Evolutionary conservation across 768 basidiomycete genomes (phyloP).

Genomic region (Mycena albidolilacea): DNA sequence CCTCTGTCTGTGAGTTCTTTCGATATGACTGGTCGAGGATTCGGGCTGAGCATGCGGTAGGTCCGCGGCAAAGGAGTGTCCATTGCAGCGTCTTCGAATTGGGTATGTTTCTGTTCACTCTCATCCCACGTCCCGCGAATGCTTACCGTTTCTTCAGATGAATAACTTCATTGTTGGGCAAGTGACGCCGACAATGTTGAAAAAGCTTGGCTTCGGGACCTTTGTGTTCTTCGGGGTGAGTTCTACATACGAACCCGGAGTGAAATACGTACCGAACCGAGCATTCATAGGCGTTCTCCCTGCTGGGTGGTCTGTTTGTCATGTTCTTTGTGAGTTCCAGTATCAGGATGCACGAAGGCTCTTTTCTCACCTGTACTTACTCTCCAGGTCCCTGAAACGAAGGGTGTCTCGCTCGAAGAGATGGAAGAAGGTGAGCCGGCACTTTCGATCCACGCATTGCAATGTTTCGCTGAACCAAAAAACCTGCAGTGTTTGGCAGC

Average conservation of each 20-base stretch:
- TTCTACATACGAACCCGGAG: neutral
- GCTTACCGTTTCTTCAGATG: conserved; percentile 60
- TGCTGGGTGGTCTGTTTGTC: conserved; percentile 78
- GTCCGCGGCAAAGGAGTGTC: conserved; percentile 80
- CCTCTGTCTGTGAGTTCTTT: conserved; percentile 66
- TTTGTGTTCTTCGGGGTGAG: conserved; percentile 84
- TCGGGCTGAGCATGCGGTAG: conserved; percentile 1
- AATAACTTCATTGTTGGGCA: conserved; percentile 83
- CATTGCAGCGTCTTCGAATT: conserved; percentile 83
- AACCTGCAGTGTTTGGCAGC: conserved; percentile 70
- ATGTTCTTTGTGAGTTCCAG: conserved; percentile 67
- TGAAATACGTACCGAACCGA: conserved; percentile 10
- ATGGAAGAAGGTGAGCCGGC: conserved; percentile 67
- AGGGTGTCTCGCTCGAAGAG: conserved; percentile 78
- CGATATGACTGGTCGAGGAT: neutral
- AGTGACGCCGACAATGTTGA: conserved; percentile 81
- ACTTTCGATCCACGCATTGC: neutral
- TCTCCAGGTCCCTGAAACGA: conserved; percentile 77
- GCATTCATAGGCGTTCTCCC: conserved; percentile 65
- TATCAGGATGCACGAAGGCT: neutral
- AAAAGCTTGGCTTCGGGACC: conserved; percentile 76
- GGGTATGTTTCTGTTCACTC: conserved; percentile 56
- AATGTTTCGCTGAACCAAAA: neutral
- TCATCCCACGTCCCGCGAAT: neutral
- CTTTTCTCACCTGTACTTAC: neutral